phyloP scores from a whole-genome alignment of 768 basidiomycete species.

The Leccinum aurantiacum region DNA sequence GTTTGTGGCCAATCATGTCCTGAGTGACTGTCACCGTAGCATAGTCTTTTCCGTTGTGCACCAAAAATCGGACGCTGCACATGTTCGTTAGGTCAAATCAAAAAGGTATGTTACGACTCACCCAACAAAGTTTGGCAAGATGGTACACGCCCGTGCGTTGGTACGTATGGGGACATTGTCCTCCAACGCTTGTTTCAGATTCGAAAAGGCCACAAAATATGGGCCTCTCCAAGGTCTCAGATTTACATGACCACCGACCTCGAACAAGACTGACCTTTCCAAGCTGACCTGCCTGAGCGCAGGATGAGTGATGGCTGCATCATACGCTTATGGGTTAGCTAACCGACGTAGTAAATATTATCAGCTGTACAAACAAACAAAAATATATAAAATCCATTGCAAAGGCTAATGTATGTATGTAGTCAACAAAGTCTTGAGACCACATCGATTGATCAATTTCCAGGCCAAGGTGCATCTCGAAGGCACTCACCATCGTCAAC shows the following conservation, averaged over 20 bases:
- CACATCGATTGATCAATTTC: not conserved
- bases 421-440: too few species aligned
- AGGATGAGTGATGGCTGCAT: slow-evolving; percentile 67
- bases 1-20: slow-evolving; percentile 98
- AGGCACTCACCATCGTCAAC: not conserved
- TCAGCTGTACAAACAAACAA: not conserved
- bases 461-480: not conserved
- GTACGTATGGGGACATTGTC: slow-evolving; percentile 88
- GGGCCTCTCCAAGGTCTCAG: slow-evolving; percentile 57
- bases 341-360: not conserved
- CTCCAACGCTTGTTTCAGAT: slow-evolving; percentile 74
- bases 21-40: slow-evolving; percentile 83
- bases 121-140: slow-evolving; percentile 97
- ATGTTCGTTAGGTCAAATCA: not conserved
- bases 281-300: slow-evolving; percentile 73
- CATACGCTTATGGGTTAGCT: not conserved
- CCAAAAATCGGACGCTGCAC: slow-evolving; percentile 77
- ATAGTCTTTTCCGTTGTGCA: slow-evolving; percentile 94
- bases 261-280: slow-evolving; percentile 59
- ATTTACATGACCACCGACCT: not conserved
- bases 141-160: slow-evolving; percentile 84
- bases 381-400: not conserved
- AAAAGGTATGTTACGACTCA: slow-evolving; percentile 37
- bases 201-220: slow-evolving; percentile 91
- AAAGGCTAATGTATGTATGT: too few species aligned